Percentiles rank a stretch among this genome's conserved stretches.
Conservation (phyloP, 108 stramenopile species). For the Conticribra guillardii region DNA sequence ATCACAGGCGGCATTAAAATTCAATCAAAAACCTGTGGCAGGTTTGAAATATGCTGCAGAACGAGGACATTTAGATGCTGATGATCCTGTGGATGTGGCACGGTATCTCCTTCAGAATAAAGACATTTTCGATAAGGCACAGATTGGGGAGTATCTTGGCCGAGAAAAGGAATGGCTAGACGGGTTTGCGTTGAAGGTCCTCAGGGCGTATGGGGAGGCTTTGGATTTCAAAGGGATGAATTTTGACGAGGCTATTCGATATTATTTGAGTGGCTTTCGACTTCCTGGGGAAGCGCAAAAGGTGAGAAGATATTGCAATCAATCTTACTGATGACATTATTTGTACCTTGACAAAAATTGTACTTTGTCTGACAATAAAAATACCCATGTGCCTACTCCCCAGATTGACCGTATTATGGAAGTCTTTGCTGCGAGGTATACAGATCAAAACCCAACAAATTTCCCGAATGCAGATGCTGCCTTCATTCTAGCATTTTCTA, state of each 20-base stretch:
- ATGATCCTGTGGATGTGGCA: constrained; percentile 89
- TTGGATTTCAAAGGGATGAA: constrained; percentile 89
- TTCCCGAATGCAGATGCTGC: constrained; percentile 97
- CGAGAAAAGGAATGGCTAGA: constrained; percentile 91
- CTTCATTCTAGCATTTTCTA: constrained; percentile 97
- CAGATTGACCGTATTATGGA: constrained; percentile 99
- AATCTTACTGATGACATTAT: too few species aligned
- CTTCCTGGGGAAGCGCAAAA: constrained; percentile 99
- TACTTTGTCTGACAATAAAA: too few species aligned
- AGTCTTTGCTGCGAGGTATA: constrained; percentile 96
- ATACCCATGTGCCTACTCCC: background rate
- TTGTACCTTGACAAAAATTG: too few species aligned
- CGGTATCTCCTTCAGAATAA: constrained; percentile 82
- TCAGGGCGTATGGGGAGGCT: constrained; percentile 90
- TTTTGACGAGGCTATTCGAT: constrained; percentile 96
- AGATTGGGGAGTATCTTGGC: constrained; percentile 96
- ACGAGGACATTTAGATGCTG: constrained; percentile 81
- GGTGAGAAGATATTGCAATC: too few species aligned
- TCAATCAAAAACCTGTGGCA: constrained; percentile 94
- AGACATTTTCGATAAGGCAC: constrained; percentile 95
- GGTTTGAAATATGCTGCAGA: constrained; percentile 89
- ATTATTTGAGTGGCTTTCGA: constrained; percentile 95
- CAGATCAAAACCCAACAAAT: constrained; percentile 77
- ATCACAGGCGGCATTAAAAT: constrained; percentile 89
- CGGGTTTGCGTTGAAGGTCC: constrained; percentile 89